A percentile compares a stretch with the other conserved stretches of the same genome.
These are phyloP conservation scores for Aspergillus quadrilineatus DNA, from an alignment of 2,329 filamentous ascomycete species.

Conservation along the genomic window DNA sequence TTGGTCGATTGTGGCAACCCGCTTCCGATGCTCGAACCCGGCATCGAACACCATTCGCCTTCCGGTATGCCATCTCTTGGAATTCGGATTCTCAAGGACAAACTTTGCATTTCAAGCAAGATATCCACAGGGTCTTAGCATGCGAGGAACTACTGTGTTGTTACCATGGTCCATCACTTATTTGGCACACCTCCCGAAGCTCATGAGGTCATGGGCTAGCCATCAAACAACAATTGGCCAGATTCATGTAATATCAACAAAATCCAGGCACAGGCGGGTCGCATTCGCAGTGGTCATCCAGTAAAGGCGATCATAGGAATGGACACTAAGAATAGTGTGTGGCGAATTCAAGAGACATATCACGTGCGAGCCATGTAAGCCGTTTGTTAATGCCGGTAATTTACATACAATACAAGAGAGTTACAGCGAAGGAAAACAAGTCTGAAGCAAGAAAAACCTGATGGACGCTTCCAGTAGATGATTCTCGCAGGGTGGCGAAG, in stretches of 20 bases:
- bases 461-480: conserved; percentile 1
- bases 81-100: background rate
- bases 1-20: background rate
- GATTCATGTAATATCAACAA: conserved; percentile 4
- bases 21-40: background rate
- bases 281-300: conserved; percentile 3
- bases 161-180: background rate
- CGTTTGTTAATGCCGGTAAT: background rate
- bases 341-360: conserved; percentile 11
- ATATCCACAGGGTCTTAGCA: background rate
- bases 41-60: background rate
- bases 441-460: background rate
- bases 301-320: background rate
- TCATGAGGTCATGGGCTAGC: background rate
- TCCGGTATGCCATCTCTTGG: background rate
- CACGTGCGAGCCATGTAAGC: conserved; percentile 7
- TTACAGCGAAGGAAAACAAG: conserved; percentile 2
- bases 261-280: conserved; percentile 18
- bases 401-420: conserved; percentile 12
- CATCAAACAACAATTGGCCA: background rate
- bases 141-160: background rate
- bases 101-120: background rate
- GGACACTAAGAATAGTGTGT: conserved; percentile 19
- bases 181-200: background rate
- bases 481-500: conserved; percentile 8